Conservation (phyloP, 208 protist species). For the Trypanosoma theileri region DNA sequence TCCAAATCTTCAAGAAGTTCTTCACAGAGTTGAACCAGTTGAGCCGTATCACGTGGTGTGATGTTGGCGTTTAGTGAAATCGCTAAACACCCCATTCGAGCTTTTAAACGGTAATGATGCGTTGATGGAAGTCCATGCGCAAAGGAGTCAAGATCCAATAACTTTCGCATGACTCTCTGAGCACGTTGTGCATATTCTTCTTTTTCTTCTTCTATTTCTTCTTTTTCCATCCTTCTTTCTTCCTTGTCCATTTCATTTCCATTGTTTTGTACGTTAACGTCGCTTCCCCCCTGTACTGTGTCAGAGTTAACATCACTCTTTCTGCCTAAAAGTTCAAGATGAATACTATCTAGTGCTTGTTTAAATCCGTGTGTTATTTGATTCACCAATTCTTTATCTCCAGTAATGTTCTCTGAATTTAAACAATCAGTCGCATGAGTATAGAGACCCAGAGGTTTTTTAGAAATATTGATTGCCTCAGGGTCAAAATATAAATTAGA, state of each 20-base stretch:
- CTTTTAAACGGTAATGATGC: slow-evolving; percentile 50
- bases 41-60: slow-evolving; percentile 29
- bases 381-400: slow-evolving; percentile 3
- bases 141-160: slow-evolving; percentile 51
- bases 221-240: not conserved
- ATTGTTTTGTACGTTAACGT: not conserved
- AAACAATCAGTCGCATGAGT: slow-evolving; percentile 17
- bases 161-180: slow-evolving; percentile 31
- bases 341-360: slow-evolving; percentile 2
- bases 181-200: slow-evolving; percentile 14
- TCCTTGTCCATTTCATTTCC: not conserved
- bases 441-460: not conserved
- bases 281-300: no score
- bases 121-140: slow-evolving; percentile 42
- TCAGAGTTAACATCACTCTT: not conserved
- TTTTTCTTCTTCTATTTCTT: slow-evolving; percentile 5
- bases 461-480: not conserved
- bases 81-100: slow-evolving; percentile 50
- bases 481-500: no score
- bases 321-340: slow-evolving; percentile 14
- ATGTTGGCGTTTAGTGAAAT: slow-evolving; percentile 36
- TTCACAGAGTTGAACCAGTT: slow-evolving; percentile 45
- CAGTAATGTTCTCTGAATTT: not conserved
- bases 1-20: slow-evolving; percentile 58
- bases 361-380: slow-evolving; percentile 7